Base-by-base conservation (phyloP, 73 alveolate species). In the Symbiodinium pilosum region DNA sequence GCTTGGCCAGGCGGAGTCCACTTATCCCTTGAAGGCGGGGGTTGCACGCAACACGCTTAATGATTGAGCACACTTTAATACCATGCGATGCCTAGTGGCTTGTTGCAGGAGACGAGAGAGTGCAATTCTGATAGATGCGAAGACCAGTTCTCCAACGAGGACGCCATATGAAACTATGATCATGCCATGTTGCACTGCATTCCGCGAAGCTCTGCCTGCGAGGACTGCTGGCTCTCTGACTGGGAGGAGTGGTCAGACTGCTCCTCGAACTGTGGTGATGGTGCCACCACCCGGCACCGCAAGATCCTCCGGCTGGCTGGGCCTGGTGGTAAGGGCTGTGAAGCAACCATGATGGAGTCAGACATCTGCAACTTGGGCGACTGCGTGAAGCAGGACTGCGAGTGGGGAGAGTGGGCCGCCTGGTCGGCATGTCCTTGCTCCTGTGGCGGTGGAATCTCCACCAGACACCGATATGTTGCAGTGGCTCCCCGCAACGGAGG, bases 401-500 rank as follows among this genome's bases (percentile, higher is more conserved):
- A 34, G 85, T 73, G 85, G 85, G 85, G 44, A 14, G 85, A 73
- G 40, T 83, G 89, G 89, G 59, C 64, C 41, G 41, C 26, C 64
- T 83, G 89, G 89, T 39, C 64, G 9, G 89, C 38, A 28, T 83
- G 89, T 64, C 36, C 64, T 21, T 39, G 52, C 39, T 32, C 89
- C 24, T 83, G 89, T 28, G 89, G 89, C 36, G 89, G 89, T 41
- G 89, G 89, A 36, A 83, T 42, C 40, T 3, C 52, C 52, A 83
- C 38, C 39, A 36, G 89, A 64, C 40, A 41, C 34, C 52, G 59
- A 26, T 39, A 40, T 24, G 59, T 83, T 32, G 16, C 20, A 39
- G 89, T 39, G 89, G 89, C 52, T 40, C 89, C 89, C 26, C 54
- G 59, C 54, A 83, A 83, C 20, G 89, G 89, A 28, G 89, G 89